phyloP scores from a whole-genome alignment of 768 basidiomycete species.

The Xerocomellus chrysenteron region DNA sequence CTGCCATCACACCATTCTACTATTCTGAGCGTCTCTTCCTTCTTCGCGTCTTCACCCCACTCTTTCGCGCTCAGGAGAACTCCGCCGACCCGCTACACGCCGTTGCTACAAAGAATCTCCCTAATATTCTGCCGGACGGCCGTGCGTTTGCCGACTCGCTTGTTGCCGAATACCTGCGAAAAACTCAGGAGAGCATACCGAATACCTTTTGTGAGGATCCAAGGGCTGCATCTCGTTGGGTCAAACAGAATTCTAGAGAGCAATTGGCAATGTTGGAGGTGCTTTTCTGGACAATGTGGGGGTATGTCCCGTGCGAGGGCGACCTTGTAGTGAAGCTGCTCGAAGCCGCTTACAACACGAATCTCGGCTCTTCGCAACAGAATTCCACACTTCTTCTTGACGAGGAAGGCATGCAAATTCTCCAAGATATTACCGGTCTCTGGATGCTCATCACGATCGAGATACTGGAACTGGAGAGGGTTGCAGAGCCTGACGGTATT shows the following conservation, averaged over 20 bases:
- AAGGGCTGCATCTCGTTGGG: slow-evolving; percentile 60
- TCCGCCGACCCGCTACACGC: slow-evolving; percentile 51
- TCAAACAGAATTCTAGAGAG: slow-evolving; percentile 71
- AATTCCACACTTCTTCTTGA: slow-evolving; percentile 68
- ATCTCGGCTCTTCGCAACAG: slow-evolving; percentile 63
- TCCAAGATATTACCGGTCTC: slow-evolving; percentile 65
- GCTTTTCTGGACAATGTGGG: slow-evolving; percentile 88
- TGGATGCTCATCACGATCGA: slow-evolving; percentile 83
- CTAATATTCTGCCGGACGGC: slow-evolving; percentile 62
- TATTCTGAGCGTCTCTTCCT: slow-evolving; percentile 75
- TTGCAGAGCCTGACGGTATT: slow-evolving; percentile 51
- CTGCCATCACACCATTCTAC: slow-evolving; percentile 78
- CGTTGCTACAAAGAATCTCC: slow-evolving; percentile 54
- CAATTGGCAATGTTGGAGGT: slow-evolving; percentile 83
- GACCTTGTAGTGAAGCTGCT: slow-evolving; percentile 61
- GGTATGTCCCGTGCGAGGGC: slow-evolving; percentile 63
- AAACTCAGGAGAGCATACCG: slow-evolving; percentile 50
- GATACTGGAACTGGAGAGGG: slow-evolving; percentile 73
- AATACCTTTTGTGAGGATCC: slow-evolving; percentile 49
- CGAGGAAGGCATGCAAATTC: slow-evolving; percentile 65
- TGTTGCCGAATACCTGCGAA: slow-evolving; percentile 56
- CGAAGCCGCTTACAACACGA: slow-evolving; percentile 60
- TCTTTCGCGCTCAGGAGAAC: slow-evolving; percentile 71
- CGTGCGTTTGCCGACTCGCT: slow-evolving; percentile 59
- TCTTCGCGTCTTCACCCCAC: slow-evolving; percentile 66